Base-by-base conservation (phyloP, 805 yeast genomes). In the Wickerhamomyces xylosicus region DNA sequence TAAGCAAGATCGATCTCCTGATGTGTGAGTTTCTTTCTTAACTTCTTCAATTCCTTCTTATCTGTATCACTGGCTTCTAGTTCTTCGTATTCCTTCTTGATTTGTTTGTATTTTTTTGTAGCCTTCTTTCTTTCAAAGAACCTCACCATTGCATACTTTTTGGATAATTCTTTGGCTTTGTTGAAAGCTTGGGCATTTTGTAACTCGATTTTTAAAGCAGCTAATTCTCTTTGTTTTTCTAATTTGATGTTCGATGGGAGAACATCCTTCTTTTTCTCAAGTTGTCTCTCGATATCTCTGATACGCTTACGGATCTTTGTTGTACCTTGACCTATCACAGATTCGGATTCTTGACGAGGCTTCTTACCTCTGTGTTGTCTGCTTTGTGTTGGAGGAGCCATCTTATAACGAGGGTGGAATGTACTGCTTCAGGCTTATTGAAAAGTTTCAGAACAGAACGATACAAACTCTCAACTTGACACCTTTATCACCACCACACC, bases 81-180 rank as follows among this genome's bases (percentile, higher is more conserved):
- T 4, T 43, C 49, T 17, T 49, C 56, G 13, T 56, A 40, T 34
- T 53, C 47, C 42, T 66, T 68, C 36, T 58, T 54, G 5, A 61
- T 55, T 41, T 66, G 63, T 46, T 79, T 82, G 53, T 84, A 74
- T 41, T 66, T 72, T 54, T 95, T 72, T 19, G 74, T 48, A 1
- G 95, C 92, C 68, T 87, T 89, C 63, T 86, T 85, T 54, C 72
- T 76, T 59, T 89, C 97, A 45, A 92, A 85, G 56, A 92, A 92
- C 47, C 90, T 72, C 36, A 92, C 86, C 89, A 86, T 87, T 56
- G 86, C 96, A 57, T 92, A 92, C 61, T 80, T 84, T 48, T 77
- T 72, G 11, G 85, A 74, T 31, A 67, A 61, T 38, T 71, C 67
- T 45, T 68, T 71, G 15, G 73, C 71, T 47, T 64, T 67, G 35